A percentile compares a stretch with the other conserved stretches of the same genome.
These are phyloP conservation scores for Penicillium sp. DNA, from an alignment of 2,329 filamentous ascomycete genomes.

Conservation along the genomic window DNA sequence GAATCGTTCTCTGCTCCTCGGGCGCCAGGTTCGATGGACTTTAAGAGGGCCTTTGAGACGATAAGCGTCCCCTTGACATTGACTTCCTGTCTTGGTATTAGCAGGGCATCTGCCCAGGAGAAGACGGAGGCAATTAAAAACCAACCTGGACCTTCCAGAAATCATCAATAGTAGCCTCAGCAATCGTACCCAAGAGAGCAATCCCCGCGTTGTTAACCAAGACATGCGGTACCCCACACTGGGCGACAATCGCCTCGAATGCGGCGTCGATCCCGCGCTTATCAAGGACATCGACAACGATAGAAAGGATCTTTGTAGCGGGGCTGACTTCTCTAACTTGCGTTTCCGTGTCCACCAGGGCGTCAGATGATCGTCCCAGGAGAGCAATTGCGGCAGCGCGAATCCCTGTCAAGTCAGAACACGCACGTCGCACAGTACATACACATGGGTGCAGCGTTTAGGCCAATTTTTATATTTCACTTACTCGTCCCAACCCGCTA, in stretches of 20 bases:
- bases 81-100: constrained; percentile 30
- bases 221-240: constrained; percentile 27
- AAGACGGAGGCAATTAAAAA: no score
- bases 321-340: constrained; percentile 35
- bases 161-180: no score
- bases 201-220: constrained; percentile 33
- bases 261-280: constrained; percentile 23
- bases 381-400: no score
- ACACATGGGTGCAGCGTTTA: no score
- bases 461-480: no score
- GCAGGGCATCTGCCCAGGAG: no score
- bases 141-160: no score
- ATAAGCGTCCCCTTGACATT: constrained; percentile 42
- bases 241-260: constrained; percentile 24
- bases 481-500: constrained; percentile 41
- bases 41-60: constrained; percentile 38
- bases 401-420: no score
- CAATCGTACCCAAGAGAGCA: no score
- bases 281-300: constrained; percentile 37
- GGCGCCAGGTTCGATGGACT: constrained; percentile 17
- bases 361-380: constrained; percentile 35
- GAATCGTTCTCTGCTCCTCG: constrained; percentile 29
- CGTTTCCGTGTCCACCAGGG: constrained; percentile 31
- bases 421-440: no score
- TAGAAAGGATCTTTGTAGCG: constrained; percentile 34